A percentile compares a stretch with the other conserved stretches of the same genome.
Evolutionary conservation across 148 eudicot species (phyloP).

Genomic region (Arbutus unedo): DNA sequence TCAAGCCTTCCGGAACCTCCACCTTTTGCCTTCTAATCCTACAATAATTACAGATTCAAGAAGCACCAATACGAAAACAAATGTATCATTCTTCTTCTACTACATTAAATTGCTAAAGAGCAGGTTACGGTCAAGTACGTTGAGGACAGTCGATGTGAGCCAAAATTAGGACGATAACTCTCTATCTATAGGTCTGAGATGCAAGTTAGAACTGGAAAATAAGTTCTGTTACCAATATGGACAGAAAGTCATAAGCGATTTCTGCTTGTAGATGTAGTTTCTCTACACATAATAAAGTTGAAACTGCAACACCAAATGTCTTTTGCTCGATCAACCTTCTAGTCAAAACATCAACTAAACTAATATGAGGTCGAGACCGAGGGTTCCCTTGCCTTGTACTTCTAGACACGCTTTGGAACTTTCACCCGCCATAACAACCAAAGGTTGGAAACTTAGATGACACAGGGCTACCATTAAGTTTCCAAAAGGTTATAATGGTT

Average conservation of each 20-base stretch:
- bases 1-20: slow-evolving; percentile 29
- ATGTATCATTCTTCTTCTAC: not conserved
- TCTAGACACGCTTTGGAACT: no score
- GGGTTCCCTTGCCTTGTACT: no score
- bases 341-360: not conserved
- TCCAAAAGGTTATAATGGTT: no score
- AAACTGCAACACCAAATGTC: no score
- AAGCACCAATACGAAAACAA: not conserved
- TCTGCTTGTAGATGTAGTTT: not conserved
- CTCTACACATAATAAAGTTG: no score
- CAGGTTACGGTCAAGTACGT: not conserved
- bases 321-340: no score
- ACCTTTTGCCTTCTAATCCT: slow-evolving; percentile 69
- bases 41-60: slow-evolving; percentile 11
- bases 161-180: not conserved
- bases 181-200: not conserved
- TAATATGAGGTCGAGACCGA: not conserved
- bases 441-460: no score
- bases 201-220: not conserved
- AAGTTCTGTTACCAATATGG: not conserved
- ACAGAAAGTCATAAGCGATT: not conserved
- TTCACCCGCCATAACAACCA: no score
- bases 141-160: not conserved
- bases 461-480: no score
- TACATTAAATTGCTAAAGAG: not conserved